Evolutionary conservation across 352 stramenopile genomes (phyloP).

Genomic region (Globisporangium nodosum): DNA sequence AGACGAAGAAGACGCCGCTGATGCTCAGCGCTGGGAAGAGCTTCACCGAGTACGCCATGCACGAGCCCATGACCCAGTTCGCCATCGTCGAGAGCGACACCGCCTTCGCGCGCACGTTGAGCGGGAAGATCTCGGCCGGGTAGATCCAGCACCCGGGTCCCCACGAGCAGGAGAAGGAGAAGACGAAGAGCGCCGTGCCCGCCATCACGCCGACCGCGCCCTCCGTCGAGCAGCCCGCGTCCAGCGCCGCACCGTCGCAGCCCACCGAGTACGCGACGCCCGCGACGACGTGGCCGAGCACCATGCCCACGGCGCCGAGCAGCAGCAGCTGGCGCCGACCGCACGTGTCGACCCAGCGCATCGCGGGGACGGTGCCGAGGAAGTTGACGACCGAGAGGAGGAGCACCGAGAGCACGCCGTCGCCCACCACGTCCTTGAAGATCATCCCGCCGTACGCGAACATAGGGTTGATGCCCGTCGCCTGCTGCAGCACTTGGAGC

Average conservation of each 20-base stretch:
- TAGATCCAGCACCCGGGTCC: constrained; percentile 56
- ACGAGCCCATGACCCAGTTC: constrained; percentile 27
- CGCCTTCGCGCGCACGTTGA: constrained; percentile 40
- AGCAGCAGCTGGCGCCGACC: constrained; percentile 30
- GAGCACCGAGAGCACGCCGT: constrained; percentile 25
- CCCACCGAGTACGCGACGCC: not conserved
- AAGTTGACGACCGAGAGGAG: constrained; percentile 20
- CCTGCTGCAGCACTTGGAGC: constrained; percentile 41
- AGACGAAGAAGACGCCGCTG: constrained; percentile 50
- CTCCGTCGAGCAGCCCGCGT: constrained; percentile 1
- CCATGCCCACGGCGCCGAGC: constrained; percentile 30
- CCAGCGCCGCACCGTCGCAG: not conserved
- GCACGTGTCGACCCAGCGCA: constrained; percentile 33
- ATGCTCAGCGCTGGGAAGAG: constrained; percentile 42
- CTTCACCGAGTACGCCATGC: constrained; percentile 43
- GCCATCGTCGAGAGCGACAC: constrained; percentile 38
- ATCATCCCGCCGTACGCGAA: constrained; percentile 30
- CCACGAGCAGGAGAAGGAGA: constrained; percentile 55
- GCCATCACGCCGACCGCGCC: constrained; percentile 24
- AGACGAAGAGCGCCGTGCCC: constrained; percentile 30
- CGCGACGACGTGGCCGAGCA: constrained; percentile 19
- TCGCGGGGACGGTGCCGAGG: constrained; percentile 27
- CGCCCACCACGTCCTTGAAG: constrained; percentile 29
- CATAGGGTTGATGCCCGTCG: constrained; percentile 34
- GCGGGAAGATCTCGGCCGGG: constrained; percentile 49